Evolutionary conservation across 805 yeast species (phyloP), one percentile per base, ranked within the genome.

Genomic region (Scheffersomyces amazonensis): DNA sequence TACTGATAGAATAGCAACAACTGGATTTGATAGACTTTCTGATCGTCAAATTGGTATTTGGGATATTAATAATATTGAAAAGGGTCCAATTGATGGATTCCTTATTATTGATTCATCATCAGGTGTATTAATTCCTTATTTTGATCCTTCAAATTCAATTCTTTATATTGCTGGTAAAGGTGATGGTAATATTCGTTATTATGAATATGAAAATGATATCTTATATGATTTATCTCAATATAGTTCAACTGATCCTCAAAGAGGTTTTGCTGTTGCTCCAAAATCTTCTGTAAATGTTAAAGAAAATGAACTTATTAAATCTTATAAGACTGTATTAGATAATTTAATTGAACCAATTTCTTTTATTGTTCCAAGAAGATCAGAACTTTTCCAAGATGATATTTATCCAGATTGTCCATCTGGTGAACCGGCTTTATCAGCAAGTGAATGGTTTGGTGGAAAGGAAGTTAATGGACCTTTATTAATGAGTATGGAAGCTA

Each of bases 21-120:
- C 99, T 7, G 99, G 99, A 1, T 93, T 93, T 60, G 87, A 96
- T 19, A 79, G 85, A 54, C 73, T 87, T 49, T 86, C 96, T 32
- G 98, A 93, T 57, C 87, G 99, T 59, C 98, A 93, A 66, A 71
- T 91, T 43, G 99, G 93, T 52, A 71, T 93, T 40, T 93, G 99
- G 99, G 89, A 93, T 52, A 73, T 89, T 16, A 70, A 74, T 23
- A 77, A 84, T 50, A 68, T 93, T 38, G 80, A 67, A 9, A 73
- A 73, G 34, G 98, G 98, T 23, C 89, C 96, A 32, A 77, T 93
- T 47, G 96, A 89, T 36, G 97, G 96, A 0, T 88, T 90, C 59
- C 74, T 83, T 54, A 78, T 82, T 29, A 75, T 93, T 34, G 99
- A 95, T 58, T 78, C 95, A 17, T 83, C 95, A 4, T 85, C 97